Conservation (phyloP, 1,284 basidiomycete genomes). For the Phlebopus sp. region DNA sequence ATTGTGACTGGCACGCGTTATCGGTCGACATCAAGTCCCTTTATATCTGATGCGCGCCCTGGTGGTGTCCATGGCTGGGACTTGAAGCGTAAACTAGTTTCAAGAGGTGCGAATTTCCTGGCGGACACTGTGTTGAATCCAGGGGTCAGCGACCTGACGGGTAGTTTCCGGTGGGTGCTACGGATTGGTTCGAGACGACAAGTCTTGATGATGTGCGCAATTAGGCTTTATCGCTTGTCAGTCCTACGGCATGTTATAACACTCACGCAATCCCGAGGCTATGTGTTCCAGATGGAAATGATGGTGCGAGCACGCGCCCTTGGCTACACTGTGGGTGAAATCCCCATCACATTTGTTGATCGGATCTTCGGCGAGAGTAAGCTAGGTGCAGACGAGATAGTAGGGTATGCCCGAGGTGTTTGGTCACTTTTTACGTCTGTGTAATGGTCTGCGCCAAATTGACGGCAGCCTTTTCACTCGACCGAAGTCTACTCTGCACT, state of each 20-base stretch:
- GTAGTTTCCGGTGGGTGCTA: constrained; percentile 71
- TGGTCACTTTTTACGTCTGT: constrained; percentile 76
- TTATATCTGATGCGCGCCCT: constrained; percentile 49
- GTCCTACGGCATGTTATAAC: constrained; percentile 82
- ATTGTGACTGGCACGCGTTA: constrained; percentile 95
- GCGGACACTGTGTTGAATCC: constrained; percentile 80
- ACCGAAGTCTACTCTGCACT: too few relatives aligned
- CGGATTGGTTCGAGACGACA: constrained; percentile 1
- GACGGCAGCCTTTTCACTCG: too few relatives aligned
- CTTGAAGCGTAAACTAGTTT: constrained; percentile 81
- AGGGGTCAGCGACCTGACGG: constrained; percentile 84
- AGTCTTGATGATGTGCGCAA: neutral
- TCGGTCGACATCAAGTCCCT: constrained; percentile 53
- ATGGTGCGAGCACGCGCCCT: constrained; percentile 84
- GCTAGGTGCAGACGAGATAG: constrained; percentile 83
- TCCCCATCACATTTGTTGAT: constrained; percentile 93
- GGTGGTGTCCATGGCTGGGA: constrained; percentile 92
- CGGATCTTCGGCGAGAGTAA: constrained; percentile 92
- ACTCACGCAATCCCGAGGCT: constrained; percentile 81
- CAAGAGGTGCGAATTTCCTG: constrained; percentile 83
- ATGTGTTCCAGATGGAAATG: constrained; percentile 98
- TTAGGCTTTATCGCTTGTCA: constrained; percentile 72
- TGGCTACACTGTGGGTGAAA: constrained; percentile 84
- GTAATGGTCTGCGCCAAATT: constrained; percentile 33
- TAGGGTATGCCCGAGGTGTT: constrained; percentile 86